These are phyloP conservation scores for Quercus bicolor DNA, from an alignment of 306 rosid species.

Conservation along the genomic window DNA sequence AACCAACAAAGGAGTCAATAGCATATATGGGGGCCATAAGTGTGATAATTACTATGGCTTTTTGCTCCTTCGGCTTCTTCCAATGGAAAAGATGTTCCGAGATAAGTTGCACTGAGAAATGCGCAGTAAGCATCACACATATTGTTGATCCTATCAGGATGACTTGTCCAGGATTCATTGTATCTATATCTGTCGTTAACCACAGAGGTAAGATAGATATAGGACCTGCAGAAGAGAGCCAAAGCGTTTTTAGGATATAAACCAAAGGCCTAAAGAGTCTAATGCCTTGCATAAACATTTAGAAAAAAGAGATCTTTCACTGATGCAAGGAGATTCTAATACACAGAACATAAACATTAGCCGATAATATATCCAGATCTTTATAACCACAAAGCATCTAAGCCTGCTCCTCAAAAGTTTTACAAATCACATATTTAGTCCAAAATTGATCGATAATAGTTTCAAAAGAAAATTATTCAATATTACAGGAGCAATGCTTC, in stretches of 20 bases:
- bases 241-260: background rate
- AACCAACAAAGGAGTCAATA: slow-evolving; percentile 71
- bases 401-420: too few relatives aligned
- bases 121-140: slow-evolving; percentile 28
- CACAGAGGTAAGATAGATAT: slow-evolving; percentile 1
- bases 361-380: too few relatives aligned
- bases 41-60: slow-evolving; percentile 74
- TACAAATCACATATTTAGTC: too few relatives aligned
- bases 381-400: too few relatives aligned
- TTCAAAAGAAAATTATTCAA: too few relatives aligned
- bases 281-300: background rate
- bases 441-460: too few relatives aligned
- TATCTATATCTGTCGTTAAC: background rate
- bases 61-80: slow-evolving; percentile 98
- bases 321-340: too few relatives aligned
- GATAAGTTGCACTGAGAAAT: slow-evolving; percentile 29
- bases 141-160: slow-evolving; percentile 22
- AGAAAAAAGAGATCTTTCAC: background rate
- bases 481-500: too few relatives aligned
- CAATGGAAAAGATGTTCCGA: slow-evolving; percentile 31
- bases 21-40: slow-evolving; percentile 97
- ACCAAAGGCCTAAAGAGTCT: background rate
- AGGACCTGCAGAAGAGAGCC: background rate
- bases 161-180: slow-evolving; percentile 16
- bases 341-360: too few relatives aligned